Percentiles rank a stretch among this genome's conserved stretches.
Evolutionary conservation across 2,329 filamentous ascomycete species (phyloP).

Genomic region (Talaromyces sp.): DNA sequence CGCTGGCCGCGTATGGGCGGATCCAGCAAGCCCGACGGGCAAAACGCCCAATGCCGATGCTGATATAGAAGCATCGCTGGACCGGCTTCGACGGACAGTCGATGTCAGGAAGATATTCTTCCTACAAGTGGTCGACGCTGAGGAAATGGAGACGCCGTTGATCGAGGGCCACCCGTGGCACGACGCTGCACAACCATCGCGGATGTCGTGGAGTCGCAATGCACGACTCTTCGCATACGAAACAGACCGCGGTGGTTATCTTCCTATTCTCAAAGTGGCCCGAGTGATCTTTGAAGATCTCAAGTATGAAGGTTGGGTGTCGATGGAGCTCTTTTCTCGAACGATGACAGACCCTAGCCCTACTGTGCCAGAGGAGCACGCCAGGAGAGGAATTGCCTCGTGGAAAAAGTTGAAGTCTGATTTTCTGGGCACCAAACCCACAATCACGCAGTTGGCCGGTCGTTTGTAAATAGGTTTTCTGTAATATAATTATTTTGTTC

Average conservation of each 20-base stretch:
- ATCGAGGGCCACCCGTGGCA: slow-evolving; percentile 55
- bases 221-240: slow-evolving; percentile 64
- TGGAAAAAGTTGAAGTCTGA: slow-evolving; percentile 43
- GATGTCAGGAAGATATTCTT: slow-evolving; percentile 65
- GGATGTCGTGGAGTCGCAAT: slow-evolving; percentile 75
- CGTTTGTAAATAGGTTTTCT: neutral
- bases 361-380: slow-evolving; percentile 52
- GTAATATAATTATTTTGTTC: neutral
- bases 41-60: slow-evolving; percentile 27
- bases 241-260: slow-evolving; percentile 57
- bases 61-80: slow-evolving; percentile 53
- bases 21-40: slow-evolving; percentile 51
- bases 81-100: slow-evolving; percentile 49
- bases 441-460: neutral
- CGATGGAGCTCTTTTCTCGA: slow-evolving; percentile 64
- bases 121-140: slow-evolving; percentile 69
- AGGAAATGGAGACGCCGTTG: slow-evolving; percentile 56
- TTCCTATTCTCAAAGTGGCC: slow-evolving; percentile 61
- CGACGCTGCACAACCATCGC: slow-evolving; percentile 51
- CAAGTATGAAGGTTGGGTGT: slow-evolving; percentile 64
- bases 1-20: slow-evolving; percentile 63
- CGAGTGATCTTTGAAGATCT: slow-evolving; percentile 57
- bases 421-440: neutral
- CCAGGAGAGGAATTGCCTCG: slow-evolving; percentile 43
- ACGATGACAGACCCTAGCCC: slow-evolving; percentile 50